phyloP scores from a whole-genome alignment of 768 basidiomycete genomes.

The Infundibulicybe gibba region DNA sequence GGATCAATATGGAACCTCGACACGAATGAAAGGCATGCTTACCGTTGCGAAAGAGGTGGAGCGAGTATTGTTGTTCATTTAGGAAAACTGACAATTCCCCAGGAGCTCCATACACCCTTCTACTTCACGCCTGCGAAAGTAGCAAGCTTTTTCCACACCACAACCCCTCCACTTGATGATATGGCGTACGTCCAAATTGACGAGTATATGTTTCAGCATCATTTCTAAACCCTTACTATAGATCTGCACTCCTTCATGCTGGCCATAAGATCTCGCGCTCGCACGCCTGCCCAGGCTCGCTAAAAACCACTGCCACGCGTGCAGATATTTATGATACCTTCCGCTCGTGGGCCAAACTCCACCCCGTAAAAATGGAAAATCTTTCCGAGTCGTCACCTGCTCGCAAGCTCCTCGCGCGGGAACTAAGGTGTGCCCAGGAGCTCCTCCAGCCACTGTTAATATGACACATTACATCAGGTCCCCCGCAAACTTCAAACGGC shows the following conservation, averaged over 20 bases:
- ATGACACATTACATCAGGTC: conserved; percentile 29
- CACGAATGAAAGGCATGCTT: conserved; percentile 95
- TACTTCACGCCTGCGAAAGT: conserved; percentile 86
- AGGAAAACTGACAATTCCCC: not conserved
- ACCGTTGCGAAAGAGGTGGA: conserved; percentile 83
- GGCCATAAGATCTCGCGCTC: conserved; percentile 86
- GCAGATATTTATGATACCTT: conserved; percentile 76
- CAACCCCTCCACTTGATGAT: conserved; percentile 70
- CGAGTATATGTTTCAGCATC: not conserved
- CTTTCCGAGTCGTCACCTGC: conserved; percentile 74
- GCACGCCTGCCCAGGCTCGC: conserved; percentile 82
- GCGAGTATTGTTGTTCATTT: conserved; percentile 1
- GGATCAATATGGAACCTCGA: conserved; percentile 69
- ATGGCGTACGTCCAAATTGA: conserved; percentile 54
- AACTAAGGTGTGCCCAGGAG: conserved; percentile 50
- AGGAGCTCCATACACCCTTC: conserved; percentile 80
- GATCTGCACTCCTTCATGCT: conserved; percentile 86
- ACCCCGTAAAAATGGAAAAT: conserved; percentile 85
- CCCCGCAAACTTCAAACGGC: conserved; percentile 71
- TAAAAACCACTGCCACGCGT: conserved; percentile 84
- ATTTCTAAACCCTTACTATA: conserved; percentile 21
- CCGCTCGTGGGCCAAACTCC: conserved; percentile 76
- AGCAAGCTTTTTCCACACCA: conserved; percentile 78
- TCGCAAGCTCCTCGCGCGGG: conserved; percentile 60
- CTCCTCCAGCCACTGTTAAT: conserved; percentile 5